A percentile compares a stretch with the other conserved stretches of the same genome.
phyloP scores from a whole-genome alignment of 306 rosid species.

The Glycine soja region DNA sequence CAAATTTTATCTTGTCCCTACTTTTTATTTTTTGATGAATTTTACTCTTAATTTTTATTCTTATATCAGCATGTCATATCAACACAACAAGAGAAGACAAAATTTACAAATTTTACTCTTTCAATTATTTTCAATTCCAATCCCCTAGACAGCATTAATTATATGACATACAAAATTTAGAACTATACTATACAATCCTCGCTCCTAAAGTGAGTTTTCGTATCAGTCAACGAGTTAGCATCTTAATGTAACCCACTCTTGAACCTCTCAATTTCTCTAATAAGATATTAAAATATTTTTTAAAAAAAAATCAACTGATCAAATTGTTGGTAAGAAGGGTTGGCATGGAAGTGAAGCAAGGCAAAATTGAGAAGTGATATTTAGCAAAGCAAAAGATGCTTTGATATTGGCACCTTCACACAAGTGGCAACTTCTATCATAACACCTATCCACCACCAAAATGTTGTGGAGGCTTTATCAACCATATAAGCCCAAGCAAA shows the following conservation, averaged over 20 bases:
- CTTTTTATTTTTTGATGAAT: too few species aligned
- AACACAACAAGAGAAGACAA: too few species aligned
- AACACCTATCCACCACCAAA: conserved; percentile 6
- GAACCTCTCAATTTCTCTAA: not conserved
- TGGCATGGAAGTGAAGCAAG: not conserved
- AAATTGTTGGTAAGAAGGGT: not conserved
- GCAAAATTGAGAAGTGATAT: not conserved
- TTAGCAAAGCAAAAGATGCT: conserved; percentile 1
- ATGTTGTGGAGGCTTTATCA: not conserved
- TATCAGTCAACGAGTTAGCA: not conserved
- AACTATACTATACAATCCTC: not conserved
- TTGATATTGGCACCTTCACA: not conserved
- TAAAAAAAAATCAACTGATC: not conserved
- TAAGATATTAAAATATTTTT: too few species aligned
- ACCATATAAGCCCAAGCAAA: not conserved
- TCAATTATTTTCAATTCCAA: not conserved
- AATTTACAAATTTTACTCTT: too few species aligned
- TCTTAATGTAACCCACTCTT: too few species aligned
- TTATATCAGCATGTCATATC: too few species aligned
- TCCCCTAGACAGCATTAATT: not conserved
- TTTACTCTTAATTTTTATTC: too few species aligned
- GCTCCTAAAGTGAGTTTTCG: not conserved
- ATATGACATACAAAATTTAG: not conserved
- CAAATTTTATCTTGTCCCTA: too few species aligned
- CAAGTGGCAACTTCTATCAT: not conserved